A percentile compares a stretch with the other conserved stretches of the same genome.
These are phyloP conservation scores for Wickerhamomyces bisporus DNA, from an alignment of 805 yeast species.

Conservation along the genomic window DNA sequence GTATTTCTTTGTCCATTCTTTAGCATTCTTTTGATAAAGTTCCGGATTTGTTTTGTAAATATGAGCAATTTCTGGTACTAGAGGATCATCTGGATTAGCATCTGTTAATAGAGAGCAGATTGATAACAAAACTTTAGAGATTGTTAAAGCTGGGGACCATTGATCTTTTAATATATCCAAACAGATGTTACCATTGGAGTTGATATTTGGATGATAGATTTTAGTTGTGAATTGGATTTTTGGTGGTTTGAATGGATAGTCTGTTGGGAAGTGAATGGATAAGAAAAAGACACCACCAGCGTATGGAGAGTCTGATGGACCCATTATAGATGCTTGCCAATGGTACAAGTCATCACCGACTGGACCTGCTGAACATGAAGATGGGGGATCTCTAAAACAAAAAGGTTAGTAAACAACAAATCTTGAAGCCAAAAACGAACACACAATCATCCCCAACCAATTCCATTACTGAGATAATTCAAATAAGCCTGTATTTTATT, in stretches of 20 bases:
- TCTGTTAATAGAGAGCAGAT: constrained; percentile 95
- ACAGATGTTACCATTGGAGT: constrained; percentile 93
- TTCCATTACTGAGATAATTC: too few relatives aligned
- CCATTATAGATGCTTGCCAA: constrained; percentile 99
- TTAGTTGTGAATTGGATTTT: constrained; percentile 89
- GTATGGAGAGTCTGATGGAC: constrained; percentile 91
- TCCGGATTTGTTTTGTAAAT: constrained; percentile 90
- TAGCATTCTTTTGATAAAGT: constrained; percentile 93
- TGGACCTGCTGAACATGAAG: constrained; percentile 98
- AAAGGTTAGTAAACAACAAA: constrained; percentile 11
- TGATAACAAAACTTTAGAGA: constrained; percentile 89
- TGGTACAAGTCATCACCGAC: constrained; percentile 96
- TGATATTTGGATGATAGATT: constrained; percentile 96
- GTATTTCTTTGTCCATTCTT: constrained; percentile 98
- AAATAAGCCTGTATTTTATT: too few relatives aligned
- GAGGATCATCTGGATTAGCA: constrained; percentile 98
- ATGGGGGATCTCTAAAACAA: constrained; percentile 83
- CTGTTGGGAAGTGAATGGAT: constrained; percentile 97
- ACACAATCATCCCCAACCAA: too few relatives aligned
- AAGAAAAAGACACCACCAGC: constrained; percentile 94
- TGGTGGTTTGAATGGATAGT: constrained; percentile 98
- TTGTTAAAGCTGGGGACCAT: constrained; percentile 98
- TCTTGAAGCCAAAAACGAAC: neutral
- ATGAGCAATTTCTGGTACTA: constrained; percentile 97
- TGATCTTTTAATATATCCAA: constrained; percentile 95